Evolutionary conservation across 1,139 yeast genomes (phyloP).

Genomic region (Suhomyces bolitotheri): DNA sequence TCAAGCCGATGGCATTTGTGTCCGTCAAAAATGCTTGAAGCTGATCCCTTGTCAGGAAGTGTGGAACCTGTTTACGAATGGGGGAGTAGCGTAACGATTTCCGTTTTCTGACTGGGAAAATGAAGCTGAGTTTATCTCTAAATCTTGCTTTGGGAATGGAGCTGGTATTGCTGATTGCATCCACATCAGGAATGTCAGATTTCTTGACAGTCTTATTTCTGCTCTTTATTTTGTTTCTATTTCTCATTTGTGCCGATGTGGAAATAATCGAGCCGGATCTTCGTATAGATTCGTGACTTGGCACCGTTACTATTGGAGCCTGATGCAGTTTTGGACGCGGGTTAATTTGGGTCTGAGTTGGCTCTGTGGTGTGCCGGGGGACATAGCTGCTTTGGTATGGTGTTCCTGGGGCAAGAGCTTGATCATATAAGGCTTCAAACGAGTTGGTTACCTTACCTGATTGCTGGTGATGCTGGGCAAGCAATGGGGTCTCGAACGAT

Average conservation of each 20-base stretch:
- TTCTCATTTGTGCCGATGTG: constrained; percentile 32
- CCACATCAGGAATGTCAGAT: constrained; percentile 6
- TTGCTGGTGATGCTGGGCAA: constrained; percentile 2
- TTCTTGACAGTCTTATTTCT: constrained; percentile 34
- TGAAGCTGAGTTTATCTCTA: constrained; percentile 18
- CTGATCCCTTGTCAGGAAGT: constrained; percentile 30
- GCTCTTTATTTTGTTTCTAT: constrained; percentile 30
- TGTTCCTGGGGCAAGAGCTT: constrained; percentile 1
- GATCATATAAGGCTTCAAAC: constrained; percentile 9
- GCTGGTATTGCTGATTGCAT: constrained; percentile 3
- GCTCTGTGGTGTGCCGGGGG: not conserved
- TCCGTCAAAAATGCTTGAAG: constrained; percentile 27
- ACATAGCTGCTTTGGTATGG: not conserved
- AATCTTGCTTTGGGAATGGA: constrained; percentile 1
- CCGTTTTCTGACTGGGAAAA: constrained; percentile 40
- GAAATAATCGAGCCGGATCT: constrained; percentile 37
- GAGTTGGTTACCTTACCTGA: constrained; percentile 14
- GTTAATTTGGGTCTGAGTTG: not conserved
- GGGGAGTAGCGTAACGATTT: constrained; percentile 35
- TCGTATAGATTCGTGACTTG: constrained; percentile 24
- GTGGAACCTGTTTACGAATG: constrained; percentile 19
- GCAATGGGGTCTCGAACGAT: constrained; percentile 6
- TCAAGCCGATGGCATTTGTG: constrained; percentile 25
- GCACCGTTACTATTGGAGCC: constrained; percentile 26
- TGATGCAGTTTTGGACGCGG: constrained; percentile 1